phyloP scores from a whole-genome alignment of 768 basidiomycete species.

The Amanita phalloides region DNA sequence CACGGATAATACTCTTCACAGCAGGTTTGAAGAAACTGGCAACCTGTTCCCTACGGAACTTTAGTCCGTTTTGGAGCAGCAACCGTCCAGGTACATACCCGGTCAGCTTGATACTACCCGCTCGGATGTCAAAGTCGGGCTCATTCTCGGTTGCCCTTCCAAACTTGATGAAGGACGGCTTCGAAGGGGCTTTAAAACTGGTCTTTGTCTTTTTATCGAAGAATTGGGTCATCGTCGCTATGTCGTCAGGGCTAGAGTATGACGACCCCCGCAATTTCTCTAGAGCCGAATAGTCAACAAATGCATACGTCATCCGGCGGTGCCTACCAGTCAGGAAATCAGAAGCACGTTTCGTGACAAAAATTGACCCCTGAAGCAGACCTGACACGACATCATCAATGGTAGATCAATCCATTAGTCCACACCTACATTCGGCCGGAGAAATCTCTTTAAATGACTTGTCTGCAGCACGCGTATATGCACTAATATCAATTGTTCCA shows the following conservation, averaged over 20 bases:
- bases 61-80: slow-evolving; percentile 15
- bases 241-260: slow-evolving; percentile 21
- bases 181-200: slow-evolving; percentile 19
- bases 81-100: not conserved
- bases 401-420: no score
- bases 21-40: slow-evolving; percentile 4
- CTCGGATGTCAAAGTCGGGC: slow-evolving; percentile 24
- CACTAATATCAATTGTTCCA: slow-evolving; percentile 5
- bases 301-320: not conserved
- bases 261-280: not conserved
- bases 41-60: not conserved
- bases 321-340: not conserved
- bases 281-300: not conserved
- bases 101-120: slow-evolving; percentile 21
- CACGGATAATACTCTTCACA: not conserved
- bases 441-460: not conserved
- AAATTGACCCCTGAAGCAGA: not conserved
- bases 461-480: not conserved
- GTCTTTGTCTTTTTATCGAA: slow-evolving; percentile 41
- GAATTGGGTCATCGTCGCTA: slow-evolving; percentile 20
- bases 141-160: slow-evolving; percentile 33
- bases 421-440: not conserved
- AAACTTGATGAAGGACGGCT: slow-evolving; percentile 36
- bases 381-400: slow-evolving; percentile 18
- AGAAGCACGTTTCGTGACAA: not conserved